Percentiles rank a stretch among this genome's conserved stretches.
phyloP scores from a whole-genome alignment of 164 flowering plant genomes.

The Chloranthus sessilifolius region DNA sequence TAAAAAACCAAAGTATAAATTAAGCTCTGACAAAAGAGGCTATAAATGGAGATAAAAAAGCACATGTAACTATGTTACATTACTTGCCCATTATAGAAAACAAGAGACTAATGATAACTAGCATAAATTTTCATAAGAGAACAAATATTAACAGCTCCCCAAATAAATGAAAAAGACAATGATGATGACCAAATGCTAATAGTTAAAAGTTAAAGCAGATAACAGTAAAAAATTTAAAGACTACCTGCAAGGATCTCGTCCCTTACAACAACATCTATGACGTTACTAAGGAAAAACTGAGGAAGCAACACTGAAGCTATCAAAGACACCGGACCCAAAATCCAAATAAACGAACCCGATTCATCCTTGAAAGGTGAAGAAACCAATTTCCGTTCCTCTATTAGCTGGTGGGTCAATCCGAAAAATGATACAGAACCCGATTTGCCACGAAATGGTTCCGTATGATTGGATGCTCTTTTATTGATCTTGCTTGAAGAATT shows the following conservation, averaged over 20 bases:
- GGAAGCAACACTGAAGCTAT: constrained; percentile 66
- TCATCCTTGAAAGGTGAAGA: constrained; percentile 66
- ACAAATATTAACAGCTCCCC: no score
- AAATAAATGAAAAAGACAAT: no score
- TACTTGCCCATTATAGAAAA: no score
- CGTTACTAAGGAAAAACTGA: constrained; percentile 44
- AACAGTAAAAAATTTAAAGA: no score
- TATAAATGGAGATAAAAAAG: no score
- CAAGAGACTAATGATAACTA: no score
- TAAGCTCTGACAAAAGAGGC: no score
- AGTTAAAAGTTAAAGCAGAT: no score
- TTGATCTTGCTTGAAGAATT: constrained; percentile 1
- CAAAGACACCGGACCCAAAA: constrained; percentile 62
- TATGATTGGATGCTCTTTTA: background rate
- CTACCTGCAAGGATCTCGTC: constrained; percentile 58
- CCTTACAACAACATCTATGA: constrained; percentile 33
- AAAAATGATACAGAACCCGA: constrained; percentile 74
- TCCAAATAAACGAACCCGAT: constrained; percentile 57
- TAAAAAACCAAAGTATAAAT: no score
- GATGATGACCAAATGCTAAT: no score
- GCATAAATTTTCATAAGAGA: no score
- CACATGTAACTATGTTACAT: no score
- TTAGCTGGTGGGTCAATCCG: constrained; percentile 60
- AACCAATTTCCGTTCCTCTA: constrained; percentile 55
- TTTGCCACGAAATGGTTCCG: constrained; percentile 70